Percentiles rank a stretch among this genome's conserved stretches.
Conservation (phyloP, 2,329 filamentous ascomycete species). For the Cladosporium sp. region DNA sequence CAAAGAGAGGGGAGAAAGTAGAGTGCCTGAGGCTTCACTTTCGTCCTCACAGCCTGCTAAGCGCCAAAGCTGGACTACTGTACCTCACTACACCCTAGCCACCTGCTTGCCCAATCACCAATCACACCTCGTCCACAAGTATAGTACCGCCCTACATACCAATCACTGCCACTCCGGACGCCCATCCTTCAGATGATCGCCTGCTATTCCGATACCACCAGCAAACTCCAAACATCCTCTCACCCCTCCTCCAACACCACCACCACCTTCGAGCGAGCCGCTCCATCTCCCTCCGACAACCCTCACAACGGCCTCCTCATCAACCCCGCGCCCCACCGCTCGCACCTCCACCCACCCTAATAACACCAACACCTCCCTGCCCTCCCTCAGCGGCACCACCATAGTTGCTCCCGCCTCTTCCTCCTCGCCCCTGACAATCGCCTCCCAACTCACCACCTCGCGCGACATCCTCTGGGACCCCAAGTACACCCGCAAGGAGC, state of each 20-base stretch:
- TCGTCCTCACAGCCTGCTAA: no score
- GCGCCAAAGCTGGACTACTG: no score
- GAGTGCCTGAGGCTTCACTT: no score
- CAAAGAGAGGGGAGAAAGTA: no score
- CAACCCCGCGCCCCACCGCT: background rate
- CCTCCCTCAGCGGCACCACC: background rate
- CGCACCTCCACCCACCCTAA: background rate
- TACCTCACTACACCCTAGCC: no score
- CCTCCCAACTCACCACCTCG: constrained; percentile 45
- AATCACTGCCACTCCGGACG: no score
- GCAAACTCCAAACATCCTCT: background rate
- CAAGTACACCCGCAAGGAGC: constrained; percentile 40
- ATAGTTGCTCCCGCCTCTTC: constrained; percentile 21
- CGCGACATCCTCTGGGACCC: constrained; percentile 48
- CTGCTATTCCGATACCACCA: background rate
- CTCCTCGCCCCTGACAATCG: constrained; percentile 36
- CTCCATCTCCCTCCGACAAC: background rate
- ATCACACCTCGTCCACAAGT: no score
- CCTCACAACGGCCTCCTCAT: constrained; percentile 4
- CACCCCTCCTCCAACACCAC: background rate
- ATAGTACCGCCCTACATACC: no score
- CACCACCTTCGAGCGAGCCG: background rate
- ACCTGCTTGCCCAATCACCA: no score
- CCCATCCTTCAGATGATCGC: background rate
- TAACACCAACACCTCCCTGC: background rate